Base-by-base conservation (phyloP, 2,329 filamentous ascomycete genomes). In the Taxawa tesnikishii region DNA sequence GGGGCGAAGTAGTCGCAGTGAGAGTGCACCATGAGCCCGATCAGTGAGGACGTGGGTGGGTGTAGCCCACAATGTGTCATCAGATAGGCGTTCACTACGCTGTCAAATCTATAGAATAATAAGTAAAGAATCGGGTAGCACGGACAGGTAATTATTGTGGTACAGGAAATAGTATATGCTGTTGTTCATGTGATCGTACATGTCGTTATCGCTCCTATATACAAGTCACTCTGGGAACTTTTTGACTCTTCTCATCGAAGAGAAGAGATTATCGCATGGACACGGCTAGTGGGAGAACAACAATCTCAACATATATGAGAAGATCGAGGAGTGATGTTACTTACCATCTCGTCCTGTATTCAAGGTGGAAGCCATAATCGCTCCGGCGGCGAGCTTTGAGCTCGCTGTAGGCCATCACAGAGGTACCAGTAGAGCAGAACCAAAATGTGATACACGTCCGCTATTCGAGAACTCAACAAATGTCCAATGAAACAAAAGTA, bases 171-270 rank as follows among this genome's bases (percentile, higher is more conserved):
- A 82, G 58, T 94, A 94, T 33, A 90, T 69, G 25, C 77, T 81
- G 52, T 93, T 94, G 61, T 94, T 94, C 67, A 93, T 75, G 53
- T 96, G 88, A 38, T 83, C 70, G 56, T 90, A 94, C 82, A 92
- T 90, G 61, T 94, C 85, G 52, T 93, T 93, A 58, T 94, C 85
- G 54, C 74, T 77, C 83, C 83, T 87, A 26, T 39, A 21, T 18
- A 9, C 15, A 26, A 15, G 33, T 37, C 34, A 38, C 36, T 37
- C 26, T 33, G 25, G 29, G 14, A 10, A 18, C n/a, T 15, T 15
- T 18, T n/a, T 15, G 19, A 5, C 12, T 17, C 7, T 25, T 36
- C 23, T 30, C 5, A 10, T 27, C 9, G 15, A 21, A 14, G 16
- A 8, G 9, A 36, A 9, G 6, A 6, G n/a, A 14, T 15, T n/a